Percentiles rank a stretch among this genome's conserved stretches.
phyloP scores from a whole-genome alignment of 2,329 filamentous ascomycete genomes.

The Pyrenophora graminea region DNA sequence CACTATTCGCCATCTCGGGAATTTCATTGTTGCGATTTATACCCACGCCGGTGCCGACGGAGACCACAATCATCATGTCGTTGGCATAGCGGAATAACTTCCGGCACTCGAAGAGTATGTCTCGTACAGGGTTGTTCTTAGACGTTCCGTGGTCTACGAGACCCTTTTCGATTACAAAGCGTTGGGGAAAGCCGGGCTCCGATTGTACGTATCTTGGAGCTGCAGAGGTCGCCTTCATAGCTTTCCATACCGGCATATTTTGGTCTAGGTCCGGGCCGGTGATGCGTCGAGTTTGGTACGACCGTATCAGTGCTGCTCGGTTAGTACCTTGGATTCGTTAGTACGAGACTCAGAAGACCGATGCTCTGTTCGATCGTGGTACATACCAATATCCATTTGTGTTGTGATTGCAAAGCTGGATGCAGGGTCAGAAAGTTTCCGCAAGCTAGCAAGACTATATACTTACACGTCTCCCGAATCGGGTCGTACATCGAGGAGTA shows the following conservation, averaged over 20 bases:
- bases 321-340: conserved; percentile 18
- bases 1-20: conserved; percentile 34
- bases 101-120: conserved; percentile 37
- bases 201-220: conserved; percentile 32
- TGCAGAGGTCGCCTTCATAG: conserved; percentile 30
- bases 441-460: neutral
- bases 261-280: conserved; percentile 34
- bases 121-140: conserved; percentile 41
- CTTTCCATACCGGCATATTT: conserved; percentile 33
- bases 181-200: conserved; percentile 16
- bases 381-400: conserved; percentile 31
- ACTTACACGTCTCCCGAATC: conserved; percentile 40
- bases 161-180: conserved; percentile 34
- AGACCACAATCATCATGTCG: conserved; percentile 40
- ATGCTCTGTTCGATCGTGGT: neutral
- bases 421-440: conserved; percentile 6
- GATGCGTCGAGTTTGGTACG: conserved; percentile 37
- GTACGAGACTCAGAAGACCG: neutral
- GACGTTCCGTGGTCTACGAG: conserved; percentile 37
- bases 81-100: conserved; percentile 38
- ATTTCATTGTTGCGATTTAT: conserved; percentile 23
- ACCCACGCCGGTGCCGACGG: conserved; percentile 34
- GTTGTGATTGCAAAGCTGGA: conserved; percentile 36
- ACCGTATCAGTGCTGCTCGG: conserved; percentile 37
- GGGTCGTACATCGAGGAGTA: conserved; percentile 28